Conservation (phyloP, 345 rosid genomes). For the Hypericum perforatum region DNA sequence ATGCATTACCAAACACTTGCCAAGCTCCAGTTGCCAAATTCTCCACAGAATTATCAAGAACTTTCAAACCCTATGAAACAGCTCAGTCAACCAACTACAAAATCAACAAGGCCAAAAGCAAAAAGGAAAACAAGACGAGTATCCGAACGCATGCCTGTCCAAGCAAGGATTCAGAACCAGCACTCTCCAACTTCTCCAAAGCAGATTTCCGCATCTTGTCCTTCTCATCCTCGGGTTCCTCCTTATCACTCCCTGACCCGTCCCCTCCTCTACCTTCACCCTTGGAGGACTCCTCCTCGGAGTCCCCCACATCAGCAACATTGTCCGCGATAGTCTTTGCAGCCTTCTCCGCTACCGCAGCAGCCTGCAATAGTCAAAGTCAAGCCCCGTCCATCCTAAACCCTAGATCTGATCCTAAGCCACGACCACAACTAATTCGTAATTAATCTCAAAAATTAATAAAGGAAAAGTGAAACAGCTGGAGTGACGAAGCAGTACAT, state of each 20-base stretch:
- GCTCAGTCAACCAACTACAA: not conserved
- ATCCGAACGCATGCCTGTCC: constrained; percentile 61
- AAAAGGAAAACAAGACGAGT: not conserved
- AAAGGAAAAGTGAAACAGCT: not conserved
- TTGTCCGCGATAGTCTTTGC: constrained; percentile 69
- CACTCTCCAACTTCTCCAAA: constrained; percentile 64
- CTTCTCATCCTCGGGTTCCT: constrained; percentile 35
- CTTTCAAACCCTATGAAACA: constrained; percentile 61
- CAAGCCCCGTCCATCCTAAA: too few relatives aligned
- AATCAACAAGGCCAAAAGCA: not conserved
- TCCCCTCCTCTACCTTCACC: constrained; percentile 22
- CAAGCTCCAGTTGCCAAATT: constrained; percentile 93
- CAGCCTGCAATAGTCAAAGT: constrained; percentile 43
- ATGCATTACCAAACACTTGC: constrained; percentile 83
- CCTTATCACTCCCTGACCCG: constrained; percentile 14
- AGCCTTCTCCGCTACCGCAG: constrained; percentile 72
- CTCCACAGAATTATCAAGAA: constrained; percentile 85
- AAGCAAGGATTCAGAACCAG: constrained; percentile 71
- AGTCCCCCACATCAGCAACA: constrained; percentile 28
- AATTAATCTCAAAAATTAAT: not conserved
- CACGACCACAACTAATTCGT: not conserved
- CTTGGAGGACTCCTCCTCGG: constrained; percentile 38
- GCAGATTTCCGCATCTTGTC: constrained; percentile 54
- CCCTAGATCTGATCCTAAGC: too few relatives aligned
- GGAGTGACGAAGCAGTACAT: constrained; percentile 29